A percentile compares a stretch with the other conserved stretches of the same genome.
Evolutionary conservation across 2,329 filamentous ascomycete species (phyloP).

Genomic region (Fusarium nematophilum): DNA sequence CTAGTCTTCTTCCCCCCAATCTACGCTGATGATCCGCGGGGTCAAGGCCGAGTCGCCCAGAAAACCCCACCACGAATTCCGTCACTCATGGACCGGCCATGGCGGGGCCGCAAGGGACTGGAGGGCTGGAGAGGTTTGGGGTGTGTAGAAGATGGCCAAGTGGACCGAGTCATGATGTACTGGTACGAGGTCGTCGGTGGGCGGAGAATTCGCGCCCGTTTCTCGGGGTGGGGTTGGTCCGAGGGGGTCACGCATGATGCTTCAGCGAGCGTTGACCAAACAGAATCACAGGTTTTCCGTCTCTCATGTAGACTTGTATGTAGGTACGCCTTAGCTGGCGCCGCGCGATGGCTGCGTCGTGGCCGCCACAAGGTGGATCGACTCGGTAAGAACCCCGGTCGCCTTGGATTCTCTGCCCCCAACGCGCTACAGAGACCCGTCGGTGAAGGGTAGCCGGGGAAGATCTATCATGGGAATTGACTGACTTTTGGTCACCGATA

Average conservation of each 20-base stretch:
- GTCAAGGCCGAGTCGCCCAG: constrained; percentile 28
- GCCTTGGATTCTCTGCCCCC: constrained; percentile 19
- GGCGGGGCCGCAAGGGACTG: not conserved
- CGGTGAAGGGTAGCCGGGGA: not conserved
- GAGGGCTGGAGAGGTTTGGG: constrained; percentile 28
- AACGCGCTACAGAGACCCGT: constrained; percentile 10
- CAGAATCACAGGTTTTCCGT: constrained; percentile 10
- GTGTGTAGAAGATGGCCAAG: constrained; percentile 8
- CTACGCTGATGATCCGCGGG: constrained; percentile 38
- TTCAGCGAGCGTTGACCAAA: not conserved
- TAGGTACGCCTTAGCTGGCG: constrained; percentile 13
- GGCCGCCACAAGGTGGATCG: constrained; percentile 13
- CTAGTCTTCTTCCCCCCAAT: constrained; percentile 16
- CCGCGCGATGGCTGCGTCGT: not conserved
- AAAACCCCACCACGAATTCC: constrained; percentile 30
- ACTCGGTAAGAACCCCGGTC: constrained; percentile 42
- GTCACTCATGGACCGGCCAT: not conserved
- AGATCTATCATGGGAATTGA: not conserved
- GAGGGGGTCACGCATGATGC: constrained; percentile 23
- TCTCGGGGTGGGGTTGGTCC: constrained; percentile 44
- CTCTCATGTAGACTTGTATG: constrained; percentile 9
- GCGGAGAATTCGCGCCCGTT: constrained; percentile 28
- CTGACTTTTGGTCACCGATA: constrained; percentile 8
- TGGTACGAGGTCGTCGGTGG: constrained; percentile 14
- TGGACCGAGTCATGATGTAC: constrained; percentile 15